Evolutionary conservation across 805 yeast species (phyloP).

Genomic region (Metschnikowia koreensis): DNA sequence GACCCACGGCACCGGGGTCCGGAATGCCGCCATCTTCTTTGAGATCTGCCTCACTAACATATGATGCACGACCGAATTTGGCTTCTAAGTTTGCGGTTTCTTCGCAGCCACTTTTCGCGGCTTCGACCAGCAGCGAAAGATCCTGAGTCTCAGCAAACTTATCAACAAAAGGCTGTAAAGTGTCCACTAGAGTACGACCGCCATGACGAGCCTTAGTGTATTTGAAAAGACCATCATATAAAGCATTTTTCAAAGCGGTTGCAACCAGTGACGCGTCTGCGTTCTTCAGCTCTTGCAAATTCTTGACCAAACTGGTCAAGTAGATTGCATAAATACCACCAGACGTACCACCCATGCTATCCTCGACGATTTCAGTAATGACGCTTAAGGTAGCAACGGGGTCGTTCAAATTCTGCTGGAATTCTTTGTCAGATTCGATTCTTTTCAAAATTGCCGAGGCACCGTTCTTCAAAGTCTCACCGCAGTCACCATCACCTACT

Average conservation of each 20-base stretch:
- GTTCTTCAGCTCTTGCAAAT: slow-evolving; percentile 40
- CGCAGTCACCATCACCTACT: slow-evolving; percentile 98
- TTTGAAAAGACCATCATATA: slow-evolving; percentile 66
- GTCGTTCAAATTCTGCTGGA: slow-evolving; percentile 33
- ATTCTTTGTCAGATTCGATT: slow-evolving; percentile 38
- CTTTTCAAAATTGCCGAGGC: slow-evolving; percentile 66
- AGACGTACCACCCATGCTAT: slow-evolving; percentile 96
- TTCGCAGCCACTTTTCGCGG: slow-evolving; percentile 75
- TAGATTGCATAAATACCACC: slow-evolving; percentile 90
- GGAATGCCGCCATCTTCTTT: slow-evolving; percentile 70
- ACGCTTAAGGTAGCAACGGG: slow-evolving; percentile 61
- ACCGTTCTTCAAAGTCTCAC: slow-evolving; percentile 84
- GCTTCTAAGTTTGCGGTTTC: slow-evolving; percentile 74
- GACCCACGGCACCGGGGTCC: slow-evolving; percentile 94
- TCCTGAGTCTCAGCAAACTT: slow-evolving; percentile 52
- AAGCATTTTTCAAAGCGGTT: slow-evolving; percentile 53
- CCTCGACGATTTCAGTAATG: slow-evolving; percentile 80
- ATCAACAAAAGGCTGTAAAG: slow-evolving; percentile 82
- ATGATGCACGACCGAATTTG: slow-evolving; percentile 90
- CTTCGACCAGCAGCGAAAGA: slow-evolving; percentile 57
- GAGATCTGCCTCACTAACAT: slow-evolving; percentile 66
- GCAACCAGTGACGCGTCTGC: slow-evolving; percentile 37
- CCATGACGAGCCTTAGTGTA: slow-evolving; percentile 89
- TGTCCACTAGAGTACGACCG: slow-evolving; percentile 85
- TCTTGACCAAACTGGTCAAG: slow-evolving; percentile 68